A percentile compares a stretch with the other conserved stretches of the same genome.
phyloP scores from a whole-genome alignment of 140 eudicot species.

The Oenanthe javanica region DNA sequence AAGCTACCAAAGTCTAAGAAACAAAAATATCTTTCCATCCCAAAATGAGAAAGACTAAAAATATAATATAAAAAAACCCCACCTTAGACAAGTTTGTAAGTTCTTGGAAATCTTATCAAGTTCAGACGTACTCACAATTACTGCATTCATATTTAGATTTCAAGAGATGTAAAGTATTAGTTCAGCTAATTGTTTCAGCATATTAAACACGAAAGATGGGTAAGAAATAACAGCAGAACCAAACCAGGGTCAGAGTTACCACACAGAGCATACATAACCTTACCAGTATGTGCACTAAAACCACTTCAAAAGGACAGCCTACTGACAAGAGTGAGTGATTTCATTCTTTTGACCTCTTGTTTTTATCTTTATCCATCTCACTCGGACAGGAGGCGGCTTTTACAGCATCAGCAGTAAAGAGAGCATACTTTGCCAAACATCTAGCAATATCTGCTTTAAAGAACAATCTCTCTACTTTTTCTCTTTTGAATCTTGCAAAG shows the following conservation, averaged over 20 bases:
- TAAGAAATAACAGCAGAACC: neutral
- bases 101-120: neutral
- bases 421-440: conserved; percentile 72
- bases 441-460: conserved; percentile 70
- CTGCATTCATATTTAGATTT: neutral
- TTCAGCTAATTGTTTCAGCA: neutral
- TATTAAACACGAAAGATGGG: neutral
- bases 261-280: neutral
- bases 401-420: conserved; percentile 84
- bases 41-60: too few species aligned
- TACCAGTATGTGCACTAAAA: neutral
- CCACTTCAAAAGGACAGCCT: neutral
- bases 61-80: too few species aligned
- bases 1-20: too few species aligned
- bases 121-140: neutral
- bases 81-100: too few species aligned
- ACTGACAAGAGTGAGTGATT: too few species aligned
- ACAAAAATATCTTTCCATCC: too few species aligned
- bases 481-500: conserved; percentile 70
- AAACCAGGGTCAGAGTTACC: neutral
- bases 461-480: conserved; percentile 71
- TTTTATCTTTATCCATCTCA: neutral
- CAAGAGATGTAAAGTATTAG: neutral
- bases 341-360: neutral
- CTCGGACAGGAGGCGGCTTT: conserved; percentile 37